Percentiles rank a stretch among this genome's conserved stretches.
phyloP scores from a whole-genome alignment of 352 stramenopile species.

The Globisporangium radiosum region DNA sequence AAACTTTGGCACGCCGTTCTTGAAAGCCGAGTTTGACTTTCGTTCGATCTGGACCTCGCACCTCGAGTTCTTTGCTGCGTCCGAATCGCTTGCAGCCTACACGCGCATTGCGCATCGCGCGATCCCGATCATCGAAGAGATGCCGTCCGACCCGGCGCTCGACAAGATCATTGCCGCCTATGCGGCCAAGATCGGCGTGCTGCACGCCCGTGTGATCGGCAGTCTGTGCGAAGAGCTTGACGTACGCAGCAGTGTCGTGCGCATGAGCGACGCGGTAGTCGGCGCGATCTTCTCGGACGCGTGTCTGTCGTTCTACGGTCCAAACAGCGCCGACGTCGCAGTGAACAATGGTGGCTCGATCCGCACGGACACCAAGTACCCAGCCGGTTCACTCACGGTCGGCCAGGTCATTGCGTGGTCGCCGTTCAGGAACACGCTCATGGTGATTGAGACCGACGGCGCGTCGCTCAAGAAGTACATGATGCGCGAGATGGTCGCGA shows the following conservation, averaged over 20 bases:
- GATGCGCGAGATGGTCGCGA: constrained; percentile 35
- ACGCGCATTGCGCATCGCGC: constrained; percentile 45
- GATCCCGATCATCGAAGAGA: constrained; percentile 48
- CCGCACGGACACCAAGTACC: too few species aligned
- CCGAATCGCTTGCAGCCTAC: constrained; percentile 18
- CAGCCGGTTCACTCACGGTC: too few species aligned
- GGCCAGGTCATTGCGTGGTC: too few species aligned
- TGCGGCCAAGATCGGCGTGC: constrained; percentile 24
- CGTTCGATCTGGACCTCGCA: constrained; percentile 50
- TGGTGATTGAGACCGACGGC: constrained; percentile 15
- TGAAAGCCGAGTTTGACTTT: constrained; percentile 73
- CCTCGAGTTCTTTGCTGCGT: constrained; percentile 48
- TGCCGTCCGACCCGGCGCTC: constrained; percentile 42
- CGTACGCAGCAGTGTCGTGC: background rate
- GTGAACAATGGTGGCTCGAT: too few species aligned
- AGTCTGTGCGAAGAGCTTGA: too few species aligned
- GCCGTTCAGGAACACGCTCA: constrained; percentile 15
- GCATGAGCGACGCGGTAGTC: constrained; percentile 11
- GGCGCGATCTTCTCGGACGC: constrained; percentile 49
- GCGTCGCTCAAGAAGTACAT: constrained; percentile 57
- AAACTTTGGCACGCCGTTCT: constrained; percentile 62
- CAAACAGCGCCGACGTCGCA: background rate
- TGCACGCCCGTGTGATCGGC: constrained; percentile 22
- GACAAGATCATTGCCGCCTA: constrained; percentile 50
- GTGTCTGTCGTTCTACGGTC: constrained; percentile 41